Evolutionary conservation across 2,329 filamentous ascomycete species (phyloP), one percentile per base, ranked within the genome.

Genomic region (Ophiostoma ulmi): DNA sequence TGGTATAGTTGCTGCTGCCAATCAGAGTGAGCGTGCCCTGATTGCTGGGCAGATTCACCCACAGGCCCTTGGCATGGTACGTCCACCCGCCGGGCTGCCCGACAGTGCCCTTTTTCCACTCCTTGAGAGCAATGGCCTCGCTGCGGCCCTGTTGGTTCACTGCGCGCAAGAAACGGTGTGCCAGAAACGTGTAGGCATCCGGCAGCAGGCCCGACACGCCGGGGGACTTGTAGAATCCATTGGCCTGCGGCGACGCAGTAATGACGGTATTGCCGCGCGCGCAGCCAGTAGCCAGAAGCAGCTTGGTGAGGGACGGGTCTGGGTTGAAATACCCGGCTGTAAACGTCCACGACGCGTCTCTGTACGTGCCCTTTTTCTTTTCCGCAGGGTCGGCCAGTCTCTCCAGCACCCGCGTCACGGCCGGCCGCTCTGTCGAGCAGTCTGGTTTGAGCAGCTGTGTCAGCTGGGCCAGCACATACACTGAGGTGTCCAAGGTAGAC

Each of bases 251-350:
- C 0, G 93, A 93, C 1, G 95, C 95, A 0, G 95, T 97, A 70
- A 99, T 90, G 31, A 99, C 91, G 0, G 91, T 94, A 72, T 93
- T 95, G 61, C 84, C 84, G 1, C 81, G 80, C 0, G 90, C 91
- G 0, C 88, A 86, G 6, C 70, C 66, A 0, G 92, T 93, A 7
- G 85, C 83, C 41, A 99, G 88, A 0, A 99, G 84, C 0, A 97
- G 86, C 55, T 89, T 87, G 2, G 92, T 94, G 26, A 98, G 87
- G 4, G 90, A 88, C 0, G 93, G 91, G 7, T 93, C 93, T 70
- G 97, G 97, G 81, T 99, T 99, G 83, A 99, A 99, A 81, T 99
- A 99, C 69, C 95, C 95, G 0, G 95, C 95, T 0, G 95, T 98
- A 79, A 99, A 98, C 0, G 93, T 95, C 95, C 95, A 99, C 17